Percentiles rank a stretch among this genome's conserved stretches.
These are phyloP conservation scores for Mycena galopus DNA, from an alignment of 768 basidiomycete genomes.

Conservation along the genomic window DNA sequence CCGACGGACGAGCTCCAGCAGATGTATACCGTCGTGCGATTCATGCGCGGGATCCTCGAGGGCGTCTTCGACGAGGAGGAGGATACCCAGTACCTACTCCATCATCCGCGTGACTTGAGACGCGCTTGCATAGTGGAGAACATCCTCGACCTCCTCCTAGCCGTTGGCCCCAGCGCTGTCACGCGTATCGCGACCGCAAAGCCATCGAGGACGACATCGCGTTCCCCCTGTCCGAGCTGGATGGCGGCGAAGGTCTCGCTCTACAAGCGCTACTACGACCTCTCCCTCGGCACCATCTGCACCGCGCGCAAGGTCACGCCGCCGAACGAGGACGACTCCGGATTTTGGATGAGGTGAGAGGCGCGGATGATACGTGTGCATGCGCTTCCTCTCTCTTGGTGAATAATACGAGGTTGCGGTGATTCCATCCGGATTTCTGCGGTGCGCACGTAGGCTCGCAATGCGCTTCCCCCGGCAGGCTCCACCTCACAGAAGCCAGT, in stretches of 20 bases:
- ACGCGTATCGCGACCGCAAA: no score
- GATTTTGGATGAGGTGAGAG: background rate
- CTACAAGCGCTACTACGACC: background rate
- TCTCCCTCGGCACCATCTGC: no score
- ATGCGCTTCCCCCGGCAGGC: no score
- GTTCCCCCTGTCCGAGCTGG: background rate
- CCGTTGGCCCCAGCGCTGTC: no score
- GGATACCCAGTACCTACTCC: background rate
- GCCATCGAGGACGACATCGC: background rate
- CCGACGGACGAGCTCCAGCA: background rate
- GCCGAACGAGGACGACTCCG: constrained; percentile 11
- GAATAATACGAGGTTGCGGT: no score
- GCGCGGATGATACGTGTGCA: background rate
- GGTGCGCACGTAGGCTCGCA: no score
- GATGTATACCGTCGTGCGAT: background rate
- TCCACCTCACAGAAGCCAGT: no score
- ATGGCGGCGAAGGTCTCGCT: background rate
- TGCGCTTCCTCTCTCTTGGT: no score
- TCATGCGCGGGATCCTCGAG: background rate
- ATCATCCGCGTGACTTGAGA: no score
- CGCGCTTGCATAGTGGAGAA: background rate
- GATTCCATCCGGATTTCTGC: no score
- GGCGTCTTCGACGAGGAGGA: background rate
- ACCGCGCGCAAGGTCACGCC: constrained; percentile 7
- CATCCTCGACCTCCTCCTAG: background rate